Evolutionary conservation across 768 basidiomycete species (phyloP).

Genomic region (Termitomyces heimii): DNA sequence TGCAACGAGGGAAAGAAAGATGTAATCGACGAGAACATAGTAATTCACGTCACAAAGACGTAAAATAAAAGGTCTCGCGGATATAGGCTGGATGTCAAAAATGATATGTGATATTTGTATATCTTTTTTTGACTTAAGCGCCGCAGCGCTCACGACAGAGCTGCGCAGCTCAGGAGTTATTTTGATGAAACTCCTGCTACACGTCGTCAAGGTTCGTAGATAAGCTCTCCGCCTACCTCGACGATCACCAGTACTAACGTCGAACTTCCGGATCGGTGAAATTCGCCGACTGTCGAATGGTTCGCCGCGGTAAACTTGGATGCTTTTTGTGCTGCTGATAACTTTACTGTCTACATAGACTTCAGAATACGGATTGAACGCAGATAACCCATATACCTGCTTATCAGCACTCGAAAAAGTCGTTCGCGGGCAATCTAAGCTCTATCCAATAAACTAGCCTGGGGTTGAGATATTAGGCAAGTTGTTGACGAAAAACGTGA

Average conservation of each 20-base stretch:
- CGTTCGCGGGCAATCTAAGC: not conserved
- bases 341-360: not conserved
- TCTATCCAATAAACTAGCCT: not conserved
- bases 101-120: slow-evolving; percentile 7
- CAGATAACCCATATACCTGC: not conserved
- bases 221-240: not conserved
- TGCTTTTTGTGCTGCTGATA: not conserved
- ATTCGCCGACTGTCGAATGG: not conserved
- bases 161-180: not conserved
- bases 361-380: not conserved
- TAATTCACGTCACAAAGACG: not conserved
- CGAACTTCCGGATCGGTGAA: not conserved
- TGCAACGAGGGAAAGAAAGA: slow-evolving; percentile 18
- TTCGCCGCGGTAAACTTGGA: not conserved
- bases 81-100: not conserved
- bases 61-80: not conserved
- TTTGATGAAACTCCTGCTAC: not conserved
- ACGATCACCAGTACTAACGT: not conserved
- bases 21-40: slow-evolving; percentile 16
- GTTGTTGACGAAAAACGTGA: too few species aligned
- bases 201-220: not conserved
- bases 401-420: not conserved
- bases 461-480: not conserved
- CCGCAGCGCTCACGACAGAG: not conserved
- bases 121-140: not conserved